Evolutionary conservation across 768 basidiomycete species (phyloP).

Genomic region (Hydnum rufescens): DNA sequence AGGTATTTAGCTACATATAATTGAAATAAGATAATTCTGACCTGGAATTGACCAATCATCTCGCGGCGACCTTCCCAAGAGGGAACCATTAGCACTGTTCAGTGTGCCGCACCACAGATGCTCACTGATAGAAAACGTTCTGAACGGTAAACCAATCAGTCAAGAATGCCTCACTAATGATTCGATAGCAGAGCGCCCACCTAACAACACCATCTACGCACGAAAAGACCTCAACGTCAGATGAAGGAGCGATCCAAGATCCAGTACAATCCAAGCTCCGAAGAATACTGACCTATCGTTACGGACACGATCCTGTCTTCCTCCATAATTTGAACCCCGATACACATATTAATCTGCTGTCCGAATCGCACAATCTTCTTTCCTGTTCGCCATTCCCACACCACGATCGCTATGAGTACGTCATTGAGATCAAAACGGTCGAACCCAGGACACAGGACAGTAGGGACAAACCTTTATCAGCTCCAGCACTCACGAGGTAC

Average conservation of each 20-base stretch:
- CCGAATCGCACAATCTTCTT: slow-evolving; percentile 81
- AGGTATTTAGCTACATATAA: neutral
- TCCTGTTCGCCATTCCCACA: slow-evolving; percentile 69
- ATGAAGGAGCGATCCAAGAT: neutral
- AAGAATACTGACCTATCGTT: slow-evolving; percentile 30
- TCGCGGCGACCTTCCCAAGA: slow-evolving; percentile 35
- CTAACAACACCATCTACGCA: neutral
- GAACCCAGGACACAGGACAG: slow-evolving; percentile 6
- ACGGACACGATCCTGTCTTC: slow-evolving; percentile 78
- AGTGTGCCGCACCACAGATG: slow-evolving; percentile 6
- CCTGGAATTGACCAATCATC: slow-evolving; percentile 84
- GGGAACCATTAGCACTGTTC: neutral
- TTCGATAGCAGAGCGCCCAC: neutral
- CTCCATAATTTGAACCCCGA: slow-evolving; percentile 67
- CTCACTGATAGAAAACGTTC: slow-evolving; percentile 81
- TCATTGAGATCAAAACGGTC: neutral
- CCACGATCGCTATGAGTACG: neutral
- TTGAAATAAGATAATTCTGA: slow-evolving; percentile 21
- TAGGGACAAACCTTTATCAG: slow-evolving; percentile 33
- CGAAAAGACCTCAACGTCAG: neutral
- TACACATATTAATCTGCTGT: slow-evolving; percentile 81
- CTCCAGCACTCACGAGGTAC: slow-evolving; percentile 69
- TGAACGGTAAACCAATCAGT: slow-evolving; percentile 64
- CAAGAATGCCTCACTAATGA: neutral
- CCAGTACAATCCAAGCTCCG: neutral